These are phyloP conservation scores for Lentinus polychrous DNA, from an alignment of 1,284 basidiomycete genomes.

Conservation along the genomic window DNA sequence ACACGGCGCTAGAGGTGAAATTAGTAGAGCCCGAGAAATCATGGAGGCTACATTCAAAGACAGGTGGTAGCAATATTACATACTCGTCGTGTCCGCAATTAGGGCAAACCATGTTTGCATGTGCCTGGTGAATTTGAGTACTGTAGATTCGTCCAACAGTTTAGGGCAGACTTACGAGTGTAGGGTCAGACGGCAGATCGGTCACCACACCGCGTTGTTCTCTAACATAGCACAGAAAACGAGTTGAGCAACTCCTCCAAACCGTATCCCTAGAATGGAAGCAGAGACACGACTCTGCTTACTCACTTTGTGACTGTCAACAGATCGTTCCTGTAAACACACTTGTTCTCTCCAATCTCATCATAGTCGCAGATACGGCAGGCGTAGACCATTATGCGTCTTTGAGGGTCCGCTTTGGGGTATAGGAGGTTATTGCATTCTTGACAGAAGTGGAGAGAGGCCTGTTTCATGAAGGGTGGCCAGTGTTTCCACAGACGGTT, in stretches of 20 bases:
- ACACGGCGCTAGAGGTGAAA: conserved; percentile 61
- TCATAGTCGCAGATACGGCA: conserved; percentile 91
- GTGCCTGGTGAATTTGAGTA: conserved; percentile 40
- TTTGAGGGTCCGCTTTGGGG: conserved; percentile 84
- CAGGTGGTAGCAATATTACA: conserved; percentile 19
- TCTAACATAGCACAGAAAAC: conserved; percentile 34
- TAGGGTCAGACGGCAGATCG: conserved; percentile 88
- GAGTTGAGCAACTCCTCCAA: background rate
- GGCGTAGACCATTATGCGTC: conserved; percentile 85
- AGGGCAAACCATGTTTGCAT: conserved; percentile 67
- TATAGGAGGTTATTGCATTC: conserved; percentile 96
- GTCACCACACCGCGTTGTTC: conserved; percentile 91
- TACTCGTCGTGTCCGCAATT: conserved; percentile 69
- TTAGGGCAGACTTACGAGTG: conserved; percentile 52
- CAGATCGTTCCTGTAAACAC: conserved; percentile 92
- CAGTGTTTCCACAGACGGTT: too few species aligned
- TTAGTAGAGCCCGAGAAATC: background rate
- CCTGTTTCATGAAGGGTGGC: conserved; percentile 29
- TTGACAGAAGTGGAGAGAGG: conserved; percentile 80
- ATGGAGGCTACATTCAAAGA: background rate
- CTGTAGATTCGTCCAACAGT: background rate
- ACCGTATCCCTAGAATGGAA: background rate
- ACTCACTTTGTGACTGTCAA: conserved; percentile 89
- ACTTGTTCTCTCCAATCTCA: conserved; percentile 81
- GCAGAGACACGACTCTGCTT: background rate